Percentiles rank a stretch among this genome's conserved stretches.
Evolutionary conservation across 371 early-diverging fungal species (phyloP).

Genomic region (Syncephalastrum monosporum): DNA sequence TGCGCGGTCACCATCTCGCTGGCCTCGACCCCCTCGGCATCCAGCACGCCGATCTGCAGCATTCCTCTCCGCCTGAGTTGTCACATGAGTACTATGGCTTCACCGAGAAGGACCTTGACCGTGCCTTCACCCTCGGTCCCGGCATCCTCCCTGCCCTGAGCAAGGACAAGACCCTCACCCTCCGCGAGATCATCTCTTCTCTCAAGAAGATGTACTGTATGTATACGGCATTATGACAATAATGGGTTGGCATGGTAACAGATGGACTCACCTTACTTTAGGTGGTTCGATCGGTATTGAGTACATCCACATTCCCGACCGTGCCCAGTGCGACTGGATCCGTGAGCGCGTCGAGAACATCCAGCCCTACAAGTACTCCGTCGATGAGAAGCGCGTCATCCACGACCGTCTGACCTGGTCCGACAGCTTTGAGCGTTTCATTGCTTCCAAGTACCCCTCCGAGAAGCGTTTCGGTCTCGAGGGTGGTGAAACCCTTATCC

Average conservation of each 20-base stretch:
- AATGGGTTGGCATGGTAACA: constrained; percentile 4
- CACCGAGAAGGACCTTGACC: constrained; percentile 87
- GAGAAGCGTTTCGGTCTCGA: constrained; percentile 98
- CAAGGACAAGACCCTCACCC: constrained; percentile 66
- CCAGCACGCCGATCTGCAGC: constrained; percentile 57
- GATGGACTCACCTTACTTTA: constrained; percentile 15
- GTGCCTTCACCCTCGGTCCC: constrained; percentile 89
- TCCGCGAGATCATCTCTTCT: constrained; percentile 85
- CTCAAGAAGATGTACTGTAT: constrained; percentile 88
- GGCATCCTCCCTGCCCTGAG: constrained; percentile 87
- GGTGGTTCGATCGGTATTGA: constrained; percentile 93
- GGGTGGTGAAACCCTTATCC: constrained; percentile 95
- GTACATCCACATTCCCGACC: constrained; percentile 97
- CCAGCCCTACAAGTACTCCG: constrained; percentile 78
- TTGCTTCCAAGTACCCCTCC: constrained; percentile 92
- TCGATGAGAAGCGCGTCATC: constrained; percentile 87
- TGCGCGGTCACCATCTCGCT: constrained; percentile 95
- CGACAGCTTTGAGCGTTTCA: constrained; percentile 93
- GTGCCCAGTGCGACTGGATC: constrained; percentile 96
- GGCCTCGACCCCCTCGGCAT: constrained; percentile 93
- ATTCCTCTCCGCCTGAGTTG: constrained; percentile 79
- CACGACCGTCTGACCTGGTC: constrained; percentile 96
- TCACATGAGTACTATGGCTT: constrained; percentile 90
- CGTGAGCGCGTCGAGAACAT: constrained; percentile 90
- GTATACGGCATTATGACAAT: constrained; percentile 13